phyloP scores from a whole-genome alignment of 805 yeast species.

The Metschnikowia lachancei region DNA sequence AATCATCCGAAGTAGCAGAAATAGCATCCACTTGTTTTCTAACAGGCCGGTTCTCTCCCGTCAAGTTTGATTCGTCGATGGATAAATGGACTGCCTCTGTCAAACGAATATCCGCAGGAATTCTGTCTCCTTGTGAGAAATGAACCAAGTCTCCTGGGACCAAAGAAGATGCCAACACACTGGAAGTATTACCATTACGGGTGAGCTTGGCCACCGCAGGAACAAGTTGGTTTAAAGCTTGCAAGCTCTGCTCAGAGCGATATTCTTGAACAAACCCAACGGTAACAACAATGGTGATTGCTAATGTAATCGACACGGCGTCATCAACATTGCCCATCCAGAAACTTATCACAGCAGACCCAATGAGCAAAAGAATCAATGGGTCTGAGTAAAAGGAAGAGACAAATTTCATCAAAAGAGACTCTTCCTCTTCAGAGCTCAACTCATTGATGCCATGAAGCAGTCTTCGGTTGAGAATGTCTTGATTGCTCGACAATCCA shows the following conservation, averaged over 20 bases:
- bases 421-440: constrained; percentile 72
- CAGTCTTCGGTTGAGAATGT: constrained; percentile 65
- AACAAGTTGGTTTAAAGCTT: constrained; percentile 87
- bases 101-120: constrained; percentile 92
- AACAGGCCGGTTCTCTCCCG: constrained; percentile 93
- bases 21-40: constrained; percentile 56
- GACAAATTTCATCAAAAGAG: constrained; percentile 65
- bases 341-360: constrained; percentile 83
- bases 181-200: constrained; percentile 72
- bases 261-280: constrained; percentile 98
- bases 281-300: constrained; percentile 87
- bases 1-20: constrained; percentile 10
- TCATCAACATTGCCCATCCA: constrained; percentile 96
- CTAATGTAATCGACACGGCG: constrained; percentile 89
- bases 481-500: constrained; percentile 71
- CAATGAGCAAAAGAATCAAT: constrained; percentile 79
- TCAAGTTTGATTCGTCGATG: constrained; percentile 89
- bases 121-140: constrained; percentile 88
- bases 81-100: constrained; percentile 73
- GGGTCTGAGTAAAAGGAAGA: constrained; percentile 88
- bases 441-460: constrained; percentile 83
- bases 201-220: constrained; percentile 96
- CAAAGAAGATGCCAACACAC: constrained; percentile 79
- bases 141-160: constrained; percentile 97
- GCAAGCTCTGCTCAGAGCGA: constrained; percentile 89